Evolutionary conservation across 805 yeast genomes (phyloP).

Genomic region (Suhomyces faveliae): DNA sequence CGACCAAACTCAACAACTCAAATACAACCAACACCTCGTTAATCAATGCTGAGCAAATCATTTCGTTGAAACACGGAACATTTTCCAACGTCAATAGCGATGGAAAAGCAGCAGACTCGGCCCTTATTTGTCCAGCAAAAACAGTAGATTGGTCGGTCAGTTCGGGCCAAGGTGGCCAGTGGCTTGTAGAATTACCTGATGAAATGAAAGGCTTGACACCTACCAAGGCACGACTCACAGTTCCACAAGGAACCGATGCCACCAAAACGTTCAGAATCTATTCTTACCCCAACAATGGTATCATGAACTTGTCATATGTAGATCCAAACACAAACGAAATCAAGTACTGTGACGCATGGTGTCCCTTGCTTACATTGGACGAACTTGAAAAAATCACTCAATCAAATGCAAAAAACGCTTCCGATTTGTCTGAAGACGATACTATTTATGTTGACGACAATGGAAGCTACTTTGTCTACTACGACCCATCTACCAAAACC

Average conservation of each 20-base stretch:
- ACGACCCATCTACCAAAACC: conserved; percentile 32
- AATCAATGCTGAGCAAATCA: conserved; percentile 57
- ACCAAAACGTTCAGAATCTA: conserved; percentile 67
- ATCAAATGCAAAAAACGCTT: conserved; percentile 21
- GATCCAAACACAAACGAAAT: conserved; percentile 66
- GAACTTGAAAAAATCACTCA: conserved; percentile 31
- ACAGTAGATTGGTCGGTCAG: conserved; percentile 53
- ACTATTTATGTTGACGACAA: conserved; percentile 32
- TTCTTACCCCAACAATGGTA: conserved; percentile 78
- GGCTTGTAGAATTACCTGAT: conserved; percentile 60
- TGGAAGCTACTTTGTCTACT: conserved; percentile 37
- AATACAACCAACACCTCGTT: conserved; percentile 38
- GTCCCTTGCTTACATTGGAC: conserved; percentile 60
- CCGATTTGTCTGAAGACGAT: conserved; percentile 20
- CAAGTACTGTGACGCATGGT: conserved; percentile 79
- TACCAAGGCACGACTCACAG: conserved; percentile 68
- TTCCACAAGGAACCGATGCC: conserved; percentile 51
- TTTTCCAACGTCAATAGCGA: conserved; percentile 49
- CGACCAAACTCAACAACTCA: conserved; percentile 23
- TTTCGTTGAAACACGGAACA: conserved; percentile 57
- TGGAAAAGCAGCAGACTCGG: conserved; percentile 24
- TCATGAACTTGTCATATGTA: conserved; percentile 85
- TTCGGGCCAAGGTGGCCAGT: conserved; percentile 54
- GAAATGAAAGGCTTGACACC: conserved; percentile 53
- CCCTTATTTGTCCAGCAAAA: conserved; percentile 55